Conservation (phyloP, 2,329 filamentous ascomycete species). For the Alternaria arborescens region DNA sequence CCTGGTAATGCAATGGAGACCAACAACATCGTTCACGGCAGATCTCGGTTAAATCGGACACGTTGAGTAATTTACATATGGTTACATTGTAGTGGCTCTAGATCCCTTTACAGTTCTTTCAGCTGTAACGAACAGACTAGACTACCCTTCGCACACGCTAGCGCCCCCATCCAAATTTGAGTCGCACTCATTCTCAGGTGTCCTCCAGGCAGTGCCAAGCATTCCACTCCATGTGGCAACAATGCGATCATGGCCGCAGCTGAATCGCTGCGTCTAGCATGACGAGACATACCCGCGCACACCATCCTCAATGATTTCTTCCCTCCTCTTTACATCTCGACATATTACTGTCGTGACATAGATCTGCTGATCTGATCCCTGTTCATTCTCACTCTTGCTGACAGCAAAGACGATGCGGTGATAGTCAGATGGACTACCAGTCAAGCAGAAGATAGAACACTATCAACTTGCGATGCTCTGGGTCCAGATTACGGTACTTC, state of each 20-base stretch:
- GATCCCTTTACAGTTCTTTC: neutral
- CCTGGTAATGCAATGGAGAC: neutral
- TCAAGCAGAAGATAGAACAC: constrained; percentile 1
- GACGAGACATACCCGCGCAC: constrained; percentile 12
- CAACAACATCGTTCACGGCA: neutral
- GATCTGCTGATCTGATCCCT: neutral
- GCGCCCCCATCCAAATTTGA: neutral
- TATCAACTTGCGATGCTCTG: neutral
- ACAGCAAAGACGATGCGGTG: constrained; percentile 7
- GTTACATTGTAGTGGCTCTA: constrained; percentile 1
- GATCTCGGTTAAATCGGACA: neutral
- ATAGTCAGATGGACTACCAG: neutral
- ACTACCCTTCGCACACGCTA: constrained; percentile 6
- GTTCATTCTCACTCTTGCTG: neutral
- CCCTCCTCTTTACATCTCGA: constrained; percentile 18
- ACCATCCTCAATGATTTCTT: constrained; percentile 25
- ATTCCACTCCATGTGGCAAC: constrained; percentile 11
- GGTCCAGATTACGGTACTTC: neutral
- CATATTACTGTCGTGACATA: constrained; percentile 15
- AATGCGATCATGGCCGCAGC: constrained; percentile 20
- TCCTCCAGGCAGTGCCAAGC: constrained; percentile 4
- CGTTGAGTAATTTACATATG: neutral
- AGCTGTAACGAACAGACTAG: constrained; percentile 6
- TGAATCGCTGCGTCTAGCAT: constrained; percentile 25
- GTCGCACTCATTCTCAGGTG: neutral